Evolutionary conservation across 108 stramenopile genomes (phyloP).

Genomic region (Pseudonitzschia pungens): DNA sequence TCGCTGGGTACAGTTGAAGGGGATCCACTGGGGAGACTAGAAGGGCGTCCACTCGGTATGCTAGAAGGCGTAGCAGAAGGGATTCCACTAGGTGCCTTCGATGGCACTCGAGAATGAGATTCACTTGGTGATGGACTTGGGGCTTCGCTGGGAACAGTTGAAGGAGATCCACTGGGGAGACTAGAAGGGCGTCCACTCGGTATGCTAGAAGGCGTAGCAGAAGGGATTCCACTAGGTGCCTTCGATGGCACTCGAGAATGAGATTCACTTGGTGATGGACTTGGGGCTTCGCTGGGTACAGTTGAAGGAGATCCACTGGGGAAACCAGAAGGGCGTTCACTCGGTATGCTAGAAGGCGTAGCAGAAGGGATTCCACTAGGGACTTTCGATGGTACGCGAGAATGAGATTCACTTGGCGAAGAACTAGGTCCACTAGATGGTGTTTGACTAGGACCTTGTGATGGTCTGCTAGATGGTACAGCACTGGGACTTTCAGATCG

Average conservation of each 20-base stretch:
- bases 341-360: background rate
- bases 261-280: background rate
- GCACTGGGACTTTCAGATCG: background rate
- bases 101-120: slow-evolving; percentile 4
- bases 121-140: background rate
- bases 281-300: no score
- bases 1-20: background rate
- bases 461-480: background rate
- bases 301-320: background rate
- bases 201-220: no score
- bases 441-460: background rate
- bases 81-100: background rate
- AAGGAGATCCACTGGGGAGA: background rate
- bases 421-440: no score
- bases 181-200: background rate
- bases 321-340: background rate
- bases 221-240: no score
- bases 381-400: background rate
- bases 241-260: background rate
- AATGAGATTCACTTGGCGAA: background rate
- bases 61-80: background rate
- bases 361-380: background rate
- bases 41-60: background rate
- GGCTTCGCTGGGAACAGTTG: background rate
- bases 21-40: background rate